phyloP scores from a whole-genome alignment of 139 green algal species.

The Penium margaritaceum region DNA sequence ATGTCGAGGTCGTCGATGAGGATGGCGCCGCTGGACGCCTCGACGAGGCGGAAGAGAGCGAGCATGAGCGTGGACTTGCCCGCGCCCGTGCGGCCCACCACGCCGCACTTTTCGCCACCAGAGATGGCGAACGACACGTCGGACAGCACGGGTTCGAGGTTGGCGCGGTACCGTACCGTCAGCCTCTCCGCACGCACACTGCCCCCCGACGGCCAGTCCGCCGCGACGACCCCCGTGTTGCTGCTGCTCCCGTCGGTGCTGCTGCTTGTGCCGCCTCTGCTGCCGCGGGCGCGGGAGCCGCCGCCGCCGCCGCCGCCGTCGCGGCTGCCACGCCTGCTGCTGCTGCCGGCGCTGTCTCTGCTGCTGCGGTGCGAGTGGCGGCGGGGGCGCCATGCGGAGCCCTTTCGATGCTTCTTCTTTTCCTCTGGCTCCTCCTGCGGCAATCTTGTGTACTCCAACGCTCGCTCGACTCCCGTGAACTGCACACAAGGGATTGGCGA shows the following conservation, averaged over 20 bases:
- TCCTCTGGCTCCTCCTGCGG: slow-evolving; percentile 9
- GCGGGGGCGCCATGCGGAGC: no score
- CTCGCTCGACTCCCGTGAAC: slow-evolving; percentile 60
- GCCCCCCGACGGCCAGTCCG: slow-evolving; percentile 57
- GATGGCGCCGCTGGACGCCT: slow-evolving; percentile 59
- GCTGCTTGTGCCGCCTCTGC: not conserved
- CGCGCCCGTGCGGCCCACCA: slow-evolving; percentile 60
- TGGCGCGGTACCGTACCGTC: slow-evolving; percentile 68
- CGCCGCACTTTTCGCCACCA: slow-evolving; percentile 56
- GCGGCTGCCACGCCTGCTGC: not conserved
- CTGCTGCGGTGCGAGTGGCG: not conserved
- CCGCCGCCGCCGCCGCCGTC: not conserved
- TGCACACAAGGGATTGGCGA: not conserved
- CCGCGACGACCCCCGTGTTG: not conserved
- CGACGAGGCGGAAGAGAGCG: slow-evolving; percentile 65
- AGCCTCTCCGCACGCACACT: slow-evolving; percentile 55
- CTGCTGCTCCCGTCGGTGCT: not conserved
- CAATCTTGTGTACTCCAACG: slow-evolving; percentile 65
- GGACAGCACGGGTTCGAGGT: slow-evolving; percentile 66
- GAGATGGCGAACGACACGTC: slow-evolving; percentile 43
- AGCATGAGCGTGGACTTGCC: slow-evolving; percentile 68
- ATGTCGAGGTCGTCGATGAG: slow-evolving; percentile 82
- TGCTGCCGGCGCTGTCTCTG: not conserved
- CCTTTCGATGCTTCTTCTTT: not conserved
- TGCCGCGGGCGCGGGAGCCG: not conserved